phyloP scores from a whole-genome alignment of 495 filamentous ascomycete species.

The Penicillium pulvis region DNA sequence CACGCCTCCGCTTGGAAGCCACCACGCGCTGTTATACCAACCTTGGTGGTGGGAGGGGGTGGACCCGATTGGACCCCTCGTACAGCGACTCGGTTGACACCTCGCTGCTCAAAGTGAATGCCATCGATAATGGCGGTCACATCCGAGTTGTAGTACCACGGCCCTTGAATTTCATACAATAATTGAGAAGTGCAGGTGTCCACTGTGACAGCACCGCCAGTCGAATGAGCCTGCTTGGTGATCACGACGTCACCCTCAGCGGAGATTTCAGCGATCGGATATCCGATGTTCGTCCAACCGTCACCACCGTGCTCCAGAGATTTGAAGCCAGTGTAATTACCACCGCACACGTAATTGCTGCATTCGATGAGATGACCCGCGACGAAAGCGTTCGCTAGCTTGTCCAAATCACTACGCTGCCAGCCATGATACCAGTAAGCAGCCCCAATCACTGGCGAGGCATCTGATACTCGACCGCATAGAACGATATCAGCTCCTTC shows the following conservation, averaged over 20 bases:
- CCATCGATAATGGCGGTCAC: constrained; percentile 55
- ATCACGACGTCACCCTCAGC: constrained; percentile 48
- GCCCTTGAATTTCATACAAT: constrained; percentile 63
- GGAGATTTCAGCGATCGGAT: constrained; percentile 60
- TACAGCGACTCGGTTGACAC: constrained; percentile 36
- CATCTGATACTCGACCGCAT: constrained; percentile 58
- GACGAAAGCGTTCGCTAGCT: constrained; percentile 54
- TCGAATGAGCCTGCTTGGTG: constrained; percentile 42
- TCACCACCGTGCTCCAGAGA: constrained; percentile 35
- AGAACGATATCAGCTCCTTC: constrained; percentile 61
- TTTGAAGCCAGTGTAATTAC: constrained; percentile 61
- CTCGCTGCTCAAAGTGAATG: constrained; percentile 49
- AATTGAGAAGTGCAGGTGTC: constrained; percentile 58
- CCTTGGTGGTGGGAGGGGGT: constrained; percentile 58
- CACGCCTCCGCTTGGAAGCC: constrained; percentile 51
- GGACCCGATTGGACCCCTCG: constrained; percentile 32
- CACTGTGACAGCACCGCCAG: constrained; percentile 42
- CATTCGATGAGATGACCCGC: constrained; percentile 61
- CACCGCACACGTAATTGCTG: constrained; percentile 56
- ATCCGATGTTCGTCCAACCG: constrained; percentile 53
- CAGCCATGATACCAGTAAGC: constrained; percentile 53
- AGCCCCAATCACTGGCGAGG: constrained; percentile 54
- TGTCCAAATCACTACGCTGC: constrained; percentile 44
- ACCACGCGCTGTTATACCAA: constrained; percentile 52
- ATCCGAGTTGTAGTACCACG: constrained; percentile 58